Conservation (phyloP, 257 asterid genomes). For the Solanum microdontum region DNA sequence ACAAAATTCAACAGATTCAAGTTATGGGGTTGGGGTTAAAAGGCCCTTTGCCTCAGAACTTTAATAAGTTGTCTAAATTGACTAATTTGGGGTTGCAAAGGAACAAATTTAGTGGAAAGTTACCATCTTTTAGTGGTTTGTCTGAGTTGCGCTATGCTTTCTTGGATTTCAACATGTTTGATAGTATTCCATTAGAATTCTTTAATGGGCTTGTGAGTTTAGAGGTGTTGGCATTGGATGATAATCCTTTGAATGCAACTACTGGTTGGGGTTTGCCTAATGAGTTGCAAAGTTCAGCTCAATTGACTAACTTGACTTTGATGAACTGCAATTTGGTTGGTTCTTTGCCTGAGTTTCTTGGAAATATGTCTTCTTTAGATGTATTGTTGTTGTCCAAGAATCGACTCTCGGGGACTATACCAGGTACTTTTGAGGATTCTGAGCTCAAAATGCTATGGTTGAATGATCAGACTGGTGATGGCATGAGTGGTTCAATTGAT, state of each 20-base stretch:
- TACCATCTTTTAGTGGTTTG: constrained; percentile 72
- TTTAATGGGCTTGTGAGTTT: constrained; percentile 62
- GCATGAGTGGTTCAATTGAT: constrained; percentile 68
- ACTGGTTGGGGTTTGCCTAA: constrained; percentile 59
- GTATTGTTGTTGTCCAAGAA: constrained; percentile 51
- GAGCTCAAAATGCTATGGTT: constrained; percentile 47
- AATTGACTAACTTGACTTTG: constrained; percentile 54
- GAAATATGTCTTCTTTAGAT: constrained; percentile 60
- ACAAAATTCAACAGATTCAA: constrained; percentile 69
- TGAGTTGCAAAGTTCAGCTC: constrained; percentile 50
- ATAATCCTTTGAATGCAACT: constrained; percentile 56
- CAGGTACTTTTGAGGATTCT: constrained; percentile 48
- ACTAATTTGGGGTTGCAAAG: constrained; percentile 58
- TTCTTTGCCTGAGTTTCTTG: constrained; percentile 60
- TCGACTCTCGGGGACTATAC: constrained; percentile 49
- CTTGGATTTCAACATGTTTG: constrained; percentile 66
- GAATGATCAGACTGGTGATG: constrained; percentile 53
- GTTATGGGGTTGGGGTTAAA: constrained; percentile 57
- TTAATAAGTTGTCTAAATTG: constrained; percentile 50
- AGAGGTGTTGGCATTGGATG: constrained; percentile 73
- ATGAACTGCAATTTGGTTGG: constrained; percentile 64
- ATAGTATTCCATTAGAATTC: constrained; percentile 70
- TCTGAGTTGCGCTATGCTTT: constrained; percentile 50
- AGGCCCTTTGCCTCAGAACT: constrained; percentile 59
- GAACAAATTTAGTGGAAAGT: constrained; percentile 51